A percentile compares a stretch with the other conserved stretches of the same genome.
phyloP scores from a whole-genome alignment of 345 rosid species.

The Arabis hirsuta region DNA sequence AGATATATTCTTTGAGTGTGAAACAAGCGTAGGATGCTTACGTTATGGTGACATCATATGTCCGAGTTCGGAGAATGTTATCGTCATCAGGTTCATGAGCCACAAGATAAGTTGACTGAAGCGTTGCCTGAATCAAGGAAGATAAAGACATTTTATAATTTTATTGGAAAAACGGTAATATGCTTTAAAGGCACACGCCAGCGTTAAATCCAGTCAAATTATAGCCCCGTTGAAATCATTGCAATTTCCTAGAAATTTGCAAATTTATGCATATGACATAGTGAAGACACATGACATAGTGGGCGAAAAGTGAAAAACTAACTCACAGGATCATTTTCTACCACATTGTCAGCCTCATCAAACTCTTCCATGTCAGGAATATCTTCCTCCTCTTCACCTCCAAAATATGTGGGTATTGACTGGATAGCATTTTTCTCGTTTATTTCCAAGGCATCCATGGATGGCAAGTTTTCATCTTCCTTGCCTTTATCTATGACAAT shows the following conservation, averaged over 20 bases:
- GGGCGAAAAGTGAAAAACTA: not conserved
- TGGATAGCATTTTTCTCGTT: slow-evolving; percentile 55
- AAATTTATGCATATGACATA: not conserved
- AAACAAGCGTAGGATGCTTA: slow-evolving; percentile 31
- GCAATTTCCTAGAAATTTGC: slow-evolving; percentile 5
- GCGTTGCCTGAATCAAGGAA: slow-evolving; percentile 68
- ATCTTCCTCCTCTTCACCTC: slow-evolving; percentile 86
- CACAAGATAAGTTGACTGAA: slow-evolving; percentile 71
- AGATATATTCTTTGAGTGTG: not conserved
- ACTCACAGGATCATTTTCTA: slow-evolving; percentile 79
- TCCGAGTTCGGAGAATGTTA: slow-evolving; percentile 88
- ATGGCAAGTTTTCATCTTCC: slow-evolving; percentile 85
- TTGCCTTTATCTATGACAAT: slow-evolving; percentile 57
- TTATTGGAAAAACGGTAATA: not conserved
- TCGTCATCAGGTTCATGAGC: slow-evolving; percentile 95
- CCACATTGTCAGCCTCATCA: slow-evolving; percentile 73
- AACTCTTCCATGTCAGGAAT: slow-evolving; percentile 95
- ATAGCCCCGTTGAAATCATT: not conserved
- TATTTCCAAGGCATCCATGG: slow-evolving; percentile 81
- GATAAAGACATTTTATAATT: slow-evolving; percentile 33
- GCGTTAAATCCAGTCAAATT: not conserved
- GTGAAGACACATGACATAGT: slow-evolving; percentile 24
- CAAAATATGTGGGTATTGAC: slow-evolving; percentile 82
- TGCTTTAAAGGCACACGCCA: not conserved
- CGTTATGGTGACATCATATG: slow-evolving; percentile 99